Percentiles rank a stretch among this genome's conserved stretches.
Conservation (phyloP, 345 rosid species). For the Aethionema arabicum region DNA sequence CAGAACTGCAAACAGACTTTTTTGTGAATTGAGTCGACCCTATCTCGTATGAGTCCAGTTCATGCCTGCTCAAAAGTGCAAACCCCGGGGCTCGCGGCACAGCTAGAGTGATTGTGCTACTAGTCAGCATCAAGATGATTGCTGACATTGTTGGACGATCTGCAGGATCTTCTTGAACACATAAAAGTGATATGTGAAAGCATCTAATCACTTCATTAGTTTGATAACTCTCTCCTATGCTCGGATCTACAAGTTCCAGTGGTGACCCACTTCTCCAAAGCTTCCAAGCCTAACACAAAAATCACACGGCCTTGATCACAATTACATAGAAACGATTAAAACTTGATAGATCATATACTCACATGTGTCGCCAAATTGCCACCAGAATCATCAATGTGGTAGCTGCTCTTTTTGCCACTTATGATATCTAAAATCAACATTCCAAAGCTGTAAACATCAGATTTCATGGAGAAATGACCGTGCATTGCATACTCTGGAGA, state of each 20-base stretch:
- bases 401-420: conserved; percentile 9
- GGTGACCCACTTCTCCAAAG: conserved; percentile 41
- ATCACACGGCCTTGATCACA: background rate
- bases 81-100: conserved; percentile 36
- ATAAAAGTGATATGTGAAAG: conserved; percentile 43
- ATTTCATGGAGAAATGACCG: conserved; percentile 18
- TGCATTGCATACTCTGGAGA: conserved; percentile 26
- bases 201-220: conserved; percentile 40
- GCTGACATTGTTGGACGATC: conserved; percentile 37
- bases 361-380: conserved; percentile 36
- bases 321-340: too few relatives aligned
- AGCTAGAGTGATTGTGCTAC: conserved; percentile 31
- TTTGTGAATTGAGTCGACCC: background rate
- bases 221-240: conserved; percentile 22
- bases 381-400: conserved; percentile 10
- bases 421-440: conserved; percentile 11
- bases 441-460: conserved; percentile 33
- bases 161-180: conserved; percentile 47
- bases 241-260: conserved; percentile 37
- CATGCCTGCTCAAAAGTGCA: too few relatives aligned
- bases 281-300: conserved; percentile 34
- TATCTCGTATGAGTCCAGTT: too few relatives aligned
- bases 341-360: conserved; percentile 13
- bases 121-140: conserved; percentile 39
- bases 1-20: background rate